Base-by-base conservation (phyloP, 106 monocot genomes). In the Cymbidium sinense region DNA sequence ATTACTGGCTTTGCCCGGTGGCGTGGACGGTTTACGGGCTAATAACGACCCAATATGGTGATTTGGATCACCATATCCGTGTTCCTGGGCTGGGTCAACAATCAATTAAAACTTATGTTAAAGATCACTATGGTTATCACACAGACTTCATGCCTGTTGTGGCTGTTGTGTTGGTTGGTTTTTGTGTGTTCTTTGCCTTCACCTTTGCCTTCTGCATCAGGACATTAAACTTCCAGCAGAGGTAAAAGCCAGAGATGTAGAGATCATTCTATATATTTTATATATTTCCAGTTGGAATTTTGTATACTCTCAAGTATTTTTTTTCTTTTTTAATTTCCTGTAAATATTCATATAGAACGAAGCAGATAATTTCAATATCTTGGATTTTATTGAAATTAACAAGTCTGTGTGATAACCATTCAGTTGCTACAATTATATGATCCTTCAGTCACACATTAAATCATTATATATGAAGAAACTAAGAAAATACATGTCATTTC, bases 1-100 rank as follows among this genome's bases (percentile, higher is more conserved):
- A 96, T 82, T 94, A 94, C 77, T 96, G 96, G 96, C 88, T 94
- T 50, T 94, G 94, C 79, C 96, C 96, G 12, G 41, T 94, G 52
- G 84, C 94, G 17, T 96, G 96, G 96, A 94, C 96, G 0, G 89
- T 96, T 2, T 94, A 96, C 31, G 96, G 96, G 15, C 72, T 96
- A 10, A 94, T 94, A 34, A 71, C 81, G 35, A 86, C 88, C 2
- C 96, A 96, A 39, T 96, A 88, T 64, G 93, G 93, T 25, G 96
- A 96, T 78, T 34, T 91, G 25, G 79, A 88, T 2, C 82, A 78
- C 7, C 9, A n/a, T 20, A 94, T 96, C 39, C 33, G 11, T 0
- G 91, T 94, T 10, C 86, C 93, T 0, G 96, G 94, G 0, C 67
- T 43, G 13, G 20, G 3, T n/a, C 4, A 44, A 4, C 82, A 89